Conservation (phyloP, 495 filamentous ascomycete species). For the Jackrogersella minutella region DNA sequence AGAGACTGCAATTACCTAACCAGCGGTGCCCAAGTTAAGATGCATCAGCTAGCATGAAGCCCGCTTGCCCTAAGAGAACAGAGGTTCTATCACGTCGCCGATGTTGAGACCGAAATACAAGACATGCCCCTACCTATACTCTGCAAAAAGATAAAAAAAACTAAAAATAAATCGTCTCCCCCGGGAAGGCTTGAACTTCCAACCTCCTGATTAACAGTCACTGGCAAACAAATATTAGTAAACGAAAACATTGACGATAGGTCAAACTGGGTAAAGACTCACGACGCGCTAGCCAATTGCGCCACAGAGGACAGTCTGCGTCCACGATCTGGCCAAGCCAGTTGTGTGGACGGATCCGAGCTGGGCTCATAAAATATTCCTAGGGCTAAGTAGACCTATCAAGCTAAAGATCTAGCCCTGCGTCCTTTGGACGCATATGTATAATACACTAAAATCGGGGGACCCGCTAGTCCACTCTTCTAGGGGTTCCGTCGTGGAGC, state of each 20-base stretch:
- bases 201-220: conserved; percentile 46
- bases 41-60: too few relatives aligned
- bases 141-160: conserved; percentile 1
- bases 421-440: neutral
- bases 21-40: too few relatives aligned
- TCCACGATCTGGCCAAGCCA: neutral
- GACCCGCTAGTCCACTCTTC: neutral
- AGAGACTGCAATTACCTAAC: too few relatives aligned
- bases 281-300: conserved; percentile 43
- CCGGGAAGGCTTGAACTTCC: conserved; percentile 31
- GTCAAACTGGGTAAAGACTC: neutral
- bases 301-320: conserved; percentile 4
- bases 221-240: neutral
- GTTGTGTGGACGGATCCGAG: neutral
- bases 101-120: neutral
- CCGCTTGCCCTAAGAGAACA: too few relatives aligned
- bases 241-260: neutral
- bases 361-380: neutral
- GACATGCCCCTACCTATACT: neutral
- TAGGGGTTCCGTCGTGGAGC: neutral
- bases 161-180: conserved; percentile 15
- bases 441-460: neutral
- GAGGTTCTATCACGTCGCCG: neutral
- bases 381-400: neutral
- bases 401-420: neutral